phyloP scores from a whole-genome alignment of 345 rosid genomes.

The Pugionium cornutum region DNA sequence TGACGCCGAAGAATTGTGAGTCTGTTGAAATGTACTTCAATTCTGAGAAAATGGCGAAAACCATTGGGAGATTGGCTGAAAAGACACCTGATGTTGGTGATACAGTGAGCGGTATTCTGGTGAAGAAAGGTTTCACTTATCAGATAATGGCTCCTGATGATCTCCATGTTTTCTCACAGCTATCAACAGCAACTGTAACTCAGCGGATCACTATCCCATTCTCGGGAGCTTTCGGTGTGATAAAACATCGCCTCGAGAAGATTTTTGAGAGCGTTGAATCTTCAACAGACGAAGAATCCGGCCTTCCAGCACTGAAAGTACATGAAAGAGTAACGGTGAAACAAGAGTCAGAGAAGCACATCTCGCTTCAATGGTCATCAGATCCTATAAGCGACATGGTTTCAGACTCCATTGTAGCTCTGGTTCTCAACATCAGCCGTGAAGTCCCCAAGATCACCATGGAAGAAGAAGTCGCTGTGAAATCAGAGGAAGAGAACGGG shows the following conservation, averaged over 20 bases:
- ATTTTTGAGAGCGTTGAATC: constrained; percentile 80
- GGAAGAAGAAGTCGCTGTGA: constrained; percentile 48
- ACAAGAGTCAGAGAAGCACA: constrained; percentile 81
- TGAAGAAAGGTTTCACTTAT: constrained; percentile 89
- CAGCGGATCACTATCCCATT: constrained; percentile 85
- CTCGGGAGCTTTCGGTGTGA: constrained; percentile 75
- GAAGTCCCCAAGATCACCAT: constrained; percentile 75
- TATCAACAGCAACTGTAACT: constrained; percentile 75
- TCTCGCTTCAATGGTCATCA: constrained; percentile 81
- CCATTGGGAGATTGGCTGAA: constrained; percentile 81
- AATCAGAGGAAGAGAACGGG: constrained; percentile 61
- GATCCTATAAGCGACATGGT: constrained; percentile 95
- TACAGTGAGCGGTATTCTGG: constrained; percentile 75
- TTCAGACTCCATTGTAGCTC: constrained; percentile 83
- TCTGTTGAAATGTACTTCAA: constrained; percentile 81
- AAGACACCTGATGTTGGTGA: constrained; percentile 80
- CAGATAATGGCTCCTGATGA: constrained; percentile 98
- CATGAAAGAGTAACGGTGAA: constrained; percentile 75
- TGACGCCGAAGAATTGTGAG: constrained; percentile 92
- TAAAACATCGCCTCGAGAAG: constrained; percentile 78
- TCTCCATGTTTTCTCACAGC: constrained; percentile 93
- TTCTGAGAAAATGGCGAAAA: constrained; percentile 91
- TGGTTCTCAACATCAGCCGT: constrained; percentile 71
- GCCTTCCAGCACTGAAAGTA: constrained; percentile 60
- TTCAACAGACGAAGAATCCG: constrained; percentile 71